Base-by-base conservation (phyloP, 306 rosid genomes). In the Prunus fruticosa region DNA sequence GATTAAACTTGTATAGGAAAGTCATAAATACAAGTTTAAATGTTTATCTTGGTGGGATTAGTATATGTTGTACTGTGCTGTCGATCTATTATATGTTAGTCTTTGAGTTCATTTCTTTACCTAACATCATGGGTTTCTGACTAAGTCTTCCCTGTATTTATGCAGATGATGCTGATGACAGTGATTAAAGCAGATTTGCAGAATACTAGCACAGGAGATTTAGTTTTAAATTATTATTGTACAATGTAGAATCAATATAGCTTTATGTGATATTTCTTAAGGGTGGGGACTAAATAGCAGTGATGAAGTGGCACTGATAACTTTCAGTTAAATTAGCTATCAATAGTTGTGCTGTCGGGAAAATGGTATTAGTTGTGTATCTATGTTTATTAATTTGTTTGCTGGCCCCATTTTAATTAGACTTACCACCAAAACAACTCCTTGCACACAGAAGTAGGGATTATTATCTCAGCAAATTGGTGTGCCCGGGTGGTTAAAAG, bases 91-190 rank as follows among this genome's bases (percentile, higher is more conserved):
- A 6, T 22, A 57, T 38, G 47, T 58, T 54, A 13, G 53, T 72
- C 20, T 5, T 53, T 32, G 25, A 32, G 20, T 54, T 54, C 10
- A 51, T 30, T 34, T 32, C 53, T 54, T 13, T 57, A 57, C 23
- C 23, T 38, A 23, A 57, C 18, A 23, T 47, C n/a, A 38, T 6
- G 15, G 56, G 19, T 15, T 23, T 60, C 77, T 73, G 38, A 73
- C 69, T 0, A 45, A 73, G 2, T 58, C 13, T 25, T 58, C 18
- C 30, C 60, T 47, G 18, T 19, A 61, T 73, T 61, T 61, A 61
- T 73, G 77, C 77, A 73, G 77, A 62, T 73, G 69, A 61, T 25
- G 69, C 69, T 0, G 77, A 60, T 18, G 77, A 61, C 58, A 61
- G 77, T 19, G 69, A 73, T 27, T 73, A 62, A 61, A 19, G 30